A percentile compares a stretch with the other conserved stretches of the same genome.
These are phyloP conservation scores for Alternaria sp. DNA, from an alignment of 2,329 filamentous ascomycete genomes.

Conservation along the genomic window DNA sequence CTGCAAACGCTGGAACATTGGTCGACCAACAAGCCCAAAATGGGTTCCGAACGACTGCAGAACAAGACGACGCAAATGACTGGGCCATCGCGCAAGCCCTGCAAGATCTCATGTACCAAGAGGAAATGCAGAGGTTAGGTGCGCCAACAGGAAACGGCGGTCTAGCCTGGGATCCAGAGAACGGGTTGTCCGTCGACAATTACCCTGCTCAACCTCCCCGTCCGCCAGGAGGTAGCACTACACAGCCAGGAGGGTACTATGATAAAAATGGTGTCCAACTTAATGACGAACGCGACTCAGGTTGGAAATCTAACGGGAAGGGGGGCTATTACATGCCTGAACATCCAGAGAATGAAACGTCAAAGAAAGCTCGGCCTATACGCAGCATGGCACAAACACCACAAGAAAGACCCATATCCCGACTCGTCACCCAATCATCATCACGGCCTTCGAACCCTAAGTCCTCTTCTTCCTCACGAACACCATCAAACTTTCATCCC, in stretches of 20 bases:
- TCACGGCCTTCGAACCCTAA: background rate
- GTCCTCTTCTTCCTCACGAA: conserved; percentile 10
- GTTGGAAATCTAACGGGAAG: background rate
- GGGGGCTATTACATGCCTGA: background rate
- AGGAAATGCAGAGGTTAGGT: conserved; percentile 60
- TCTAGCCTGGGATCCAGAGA: conserved; percentile 45
- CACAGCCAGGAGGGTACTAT: background rate
- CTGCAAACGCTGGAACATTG: conserved; percentile 69
- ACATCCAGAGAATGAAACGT: background rate
- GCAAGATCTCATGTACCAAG: conserved; percentile 85
- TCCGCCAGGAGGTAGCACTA: background rate
- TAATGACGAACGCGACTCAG: background rate
- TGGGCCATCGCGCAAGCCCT: conserved; percentile 83
- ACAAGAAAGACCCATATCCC: conserved; percentile 41
- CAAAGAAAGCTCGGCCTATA: conserved; percentile 11
- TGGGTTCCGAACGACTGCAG: conserved; percentile 81
- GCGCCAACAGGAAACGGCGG: conserved; percentile 44
- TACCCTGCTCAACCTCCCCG: conserved; percentile 19
- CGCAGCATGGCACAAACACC: conserved; percentile 22
- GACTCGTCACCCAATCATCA: conserved; percentile 35
- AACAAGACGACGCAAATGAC: conserved; percentile 89
- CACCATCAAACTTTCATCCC: background rate
- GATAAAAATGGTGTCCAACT: background rate
- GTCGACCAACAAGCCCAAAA: conserved; percentile 68
- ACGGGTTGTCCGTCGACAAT: conserved; percentile 52